phyloP scores from a whole-genome alignment of 106 monocot genomes.

The Apostasia ramifera region DNA sequence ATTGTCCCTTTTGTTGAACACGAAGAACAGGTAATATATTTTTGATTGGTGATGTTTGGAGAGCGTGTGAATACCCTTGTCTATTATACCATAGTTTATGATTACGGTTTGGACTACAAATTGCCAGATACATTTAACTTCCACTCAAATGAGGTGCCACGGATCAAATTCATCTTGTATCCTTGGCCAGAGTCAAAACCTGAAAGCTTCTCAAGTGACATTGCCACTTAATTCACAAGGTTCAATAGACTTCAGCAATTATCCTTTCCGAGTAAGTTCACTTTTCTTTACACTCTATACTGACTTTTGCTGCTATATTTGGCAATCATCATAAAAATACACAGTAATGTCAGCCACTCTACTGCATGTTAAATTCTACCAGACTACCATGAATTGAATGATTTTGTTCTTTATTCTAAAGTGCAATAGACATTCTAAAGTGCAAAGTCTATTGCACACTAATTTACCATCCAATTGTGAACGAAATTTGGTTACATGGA shows the following conservation, averaged over 20 bases:
- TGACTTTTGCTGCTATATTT: not conserved
- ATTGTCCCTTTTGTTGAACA: slow-evolving; percentile 74
- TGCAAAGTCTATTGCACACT: too few relatives aligned
- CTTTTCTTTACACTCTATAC: slow-evolving; percentile 1
- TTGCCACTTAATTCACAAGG: slow-evolving; percentile 75
- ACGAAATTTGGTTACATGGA: too few relatives aligned
- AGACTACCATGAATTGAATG: too few relatives aligned
- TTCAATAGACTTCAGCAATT: slow-evolving; percentile 70
- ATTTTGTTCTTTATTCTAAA: too few relatives aligned
- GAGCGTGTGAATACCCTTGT: not conserved
- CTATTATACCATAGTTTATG: not conserved
- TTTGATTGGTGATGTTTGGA: not conserved
- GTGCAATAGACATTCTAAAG: too few relatives aligned
- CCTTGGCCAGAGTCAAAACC: slow-evolving; percentile 22
- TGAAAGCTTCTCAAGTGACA: slow-evolving; percentile 57
- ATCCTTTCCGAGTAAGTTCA: slow-evolving; percentile 71
- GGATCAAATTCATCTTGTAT: slow-evolving; percentile 25
- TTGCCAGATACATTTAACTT: slow-evolving; percentile 58
- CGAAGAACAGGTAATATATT: slow-evolving; percentile 63
- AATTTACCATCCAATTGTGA: too few relatives aligned
- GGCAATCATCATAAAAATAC: not conserved
- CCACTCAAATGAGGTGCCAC: slow-evolving; percentile 66
- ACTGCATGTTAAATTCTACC: not conserved
- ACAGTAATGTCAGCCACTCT: not conserved
- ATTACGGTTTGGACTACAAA: not conserved